phyloP scores from a whole-genome alignment of 2,329 filamentous ascomycete genomes.

The Colletotrichum sp. region DNA sequence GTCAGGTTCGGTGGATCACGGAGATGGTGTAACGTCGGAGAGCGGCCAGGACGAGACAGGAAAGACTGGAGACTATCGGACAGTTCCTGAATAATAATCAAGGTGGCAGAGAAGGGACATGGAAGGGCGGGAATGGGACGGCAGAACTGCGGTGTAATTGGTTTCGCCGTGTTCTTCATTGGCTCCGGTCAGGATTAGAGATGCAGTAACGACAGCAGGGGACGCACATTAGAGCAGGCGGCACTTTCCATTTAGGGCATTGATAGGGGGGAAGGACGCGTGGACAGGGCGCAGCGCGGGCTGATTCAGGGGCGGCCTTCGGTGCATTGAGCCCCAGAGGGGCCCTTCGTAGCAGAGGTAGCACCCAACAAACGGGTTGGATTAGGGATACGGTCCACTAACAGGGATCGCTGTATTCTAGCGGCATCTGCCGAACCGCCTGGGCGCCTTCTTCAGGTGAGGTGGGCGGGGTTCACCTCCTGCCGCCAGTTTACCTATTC shows the following conservation, averaged over 20 bases:
- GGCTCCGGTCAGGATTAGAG: background rate
- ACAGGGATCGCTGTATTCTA: background rate
- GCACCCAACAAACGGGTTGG: background rate
- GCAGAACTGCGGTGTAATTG: background rate
- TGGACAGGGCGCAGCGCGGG: conserved; percentile 2
- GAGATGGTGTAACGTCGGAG: background rate
- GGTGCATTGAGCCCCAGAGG: background rate
- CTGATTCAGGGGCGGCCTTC: background rate
- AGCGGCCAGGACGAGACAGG: background rate
- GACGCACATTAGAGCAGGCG: background rate
- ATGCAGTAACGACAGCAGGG: background rate
- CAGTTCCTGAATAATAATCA: background rate
- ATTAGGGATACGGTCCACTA: background rate
- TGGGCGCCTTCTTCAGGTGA: background rate
- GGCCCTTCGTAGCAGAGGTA: background rate
- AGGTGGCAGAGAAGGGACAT: background rate
- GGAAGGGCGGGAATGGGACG: background rate
- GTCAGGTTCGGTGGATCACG: background rate
- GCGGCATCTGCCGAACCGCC: background rate
- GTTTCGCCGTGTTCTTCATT: background rate
- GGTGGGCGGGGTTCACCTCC: background rate
- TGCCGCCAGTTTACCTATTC: no score
- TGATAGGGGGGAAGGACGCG: background rate
- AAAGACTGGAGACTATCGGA: background rate
- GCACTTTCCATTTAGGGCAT: background rate